Base-by-base conservation (phyloP, 1,284 basidiomycete species). In the Ustilago lituana region DNA sequence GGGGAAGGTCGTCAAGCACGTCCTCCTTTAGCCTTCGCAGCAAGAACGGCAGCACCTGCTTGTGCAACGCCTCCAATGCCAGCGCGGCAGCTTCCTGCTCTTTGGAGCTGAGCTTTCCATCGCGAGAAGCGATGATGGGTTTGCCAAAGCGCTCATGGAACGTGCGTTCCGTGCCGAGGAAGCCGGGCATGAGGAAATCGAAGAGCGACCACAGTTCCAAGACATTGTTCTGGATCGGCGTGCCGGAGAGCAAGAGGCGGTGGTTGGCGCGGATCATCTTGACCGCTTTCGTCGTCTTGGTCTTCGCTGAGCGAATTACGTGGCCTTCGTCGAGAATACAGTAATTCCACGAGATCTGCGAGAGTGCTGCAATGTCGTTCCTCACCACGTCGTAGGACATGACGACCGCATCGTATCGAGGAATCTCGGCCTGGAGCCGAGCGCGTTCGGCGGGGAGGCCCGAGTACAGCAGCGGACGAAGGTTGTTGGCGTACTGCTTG, bases 151-250 rank as follows among this genome's bases (percentile, higher is more conserved):
- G 88, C 67, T 98, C 94, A 76, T 94, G 96, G 85, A 99, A 99
- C 5, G 89, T 89, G n/a, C 89, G 84, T 82, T 98, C 96, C 6
- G 90, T 93, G 22, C 96, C 96, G 43, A 99, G 85, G 85, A 98
- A 98, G 1, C 96, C 96, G 19, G 96, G 96, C 96, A 99, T 99
- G 73, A 99, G 84, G 84, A 98, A 99, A 83, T 99, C 96, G 83
- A 99, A 99, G 55, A 99, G 85, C 83, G 92, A 96, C 96, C 96
- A 99, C 3, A 99, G 85, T 83, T 99, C 96, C 36, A 99, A 85
- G 8, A 98, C 94, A 79, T 98, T 98, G 83, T 99, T 99, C 85
- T 99, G 96, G 59, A 99, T 98, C 0, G 96, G 96, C 11, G 96
- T 99, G 23, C 96, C 96, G 0, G 94, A 96, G 1, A 99, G 85